Conservation (phyloP, 257 asterid species). For the Fraxinus cuspidata region DNA sequence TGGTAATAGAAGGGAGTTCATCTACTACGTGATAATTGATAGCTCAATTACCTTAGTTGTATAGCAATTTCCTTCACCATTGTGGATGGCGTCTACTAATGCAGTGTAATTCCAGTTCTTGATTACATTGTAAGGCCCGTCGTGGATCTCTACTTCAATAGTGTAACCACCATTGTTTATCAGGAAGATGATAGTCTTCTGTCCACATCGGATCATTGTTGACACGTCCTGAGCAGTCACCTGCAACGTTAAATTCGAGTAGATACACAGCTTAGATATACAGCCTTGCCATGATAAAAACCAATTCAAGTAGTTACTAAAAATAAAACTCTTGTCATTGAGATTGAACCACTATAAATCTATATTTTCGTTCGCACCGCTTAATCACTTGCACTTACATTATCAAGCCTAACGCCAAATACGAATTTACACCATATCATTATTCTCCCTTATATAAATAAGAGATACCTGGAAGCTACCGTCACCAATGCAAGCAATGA, state of each 20-base stretch:
- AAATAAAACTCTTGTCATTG: too few species aligned
- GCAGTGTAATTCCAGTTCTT: conserved; percentile 87
- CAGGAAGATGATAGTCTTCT: conserved; percentile 68
- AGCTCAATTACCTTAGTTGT: conserved; percentile 60
- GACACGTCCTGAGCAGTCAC: conserved; percentile 79
- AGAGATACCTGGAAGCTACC: conserved; percentile 84
- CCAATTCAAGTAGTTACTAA: too few species aligned
- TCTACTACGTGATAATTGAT: too few species aligned
- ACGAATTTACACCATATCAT: neutral
- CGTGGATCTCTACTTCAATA: conserved; percentile 82
- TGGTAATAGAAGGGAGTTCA: neutral
- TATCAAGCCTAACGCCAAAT: too few species aligned
- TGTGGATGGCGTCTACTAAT: conserved; percentile 74
- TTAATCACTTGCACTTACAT: too few species aligned
- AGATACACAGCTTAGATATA: neutral
- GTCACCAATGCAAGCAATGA: conserved; percentile 80
- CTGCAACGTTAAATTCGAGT: conserved; percentile 25
- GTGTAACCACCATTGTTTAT: conserved; percentile 85
- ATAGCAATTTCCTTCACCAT: conserved; percentile 89
- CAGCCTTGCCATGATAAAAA: neutral
- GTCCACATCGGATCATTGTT: conserved; percentile 65
- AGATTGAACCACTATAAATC: too few species aligned
- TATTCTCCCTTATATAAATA: neutral
- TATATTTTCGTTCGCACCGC: neutral
- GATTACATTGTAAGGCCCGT: conserved; percentile 87